Evolutionary conservation across 2,329 filamentous ascomycete genomes (phyloP), one percentile per base, ranked within the genome.

Genomic region (Trichoderma pleuroti): DNA sequence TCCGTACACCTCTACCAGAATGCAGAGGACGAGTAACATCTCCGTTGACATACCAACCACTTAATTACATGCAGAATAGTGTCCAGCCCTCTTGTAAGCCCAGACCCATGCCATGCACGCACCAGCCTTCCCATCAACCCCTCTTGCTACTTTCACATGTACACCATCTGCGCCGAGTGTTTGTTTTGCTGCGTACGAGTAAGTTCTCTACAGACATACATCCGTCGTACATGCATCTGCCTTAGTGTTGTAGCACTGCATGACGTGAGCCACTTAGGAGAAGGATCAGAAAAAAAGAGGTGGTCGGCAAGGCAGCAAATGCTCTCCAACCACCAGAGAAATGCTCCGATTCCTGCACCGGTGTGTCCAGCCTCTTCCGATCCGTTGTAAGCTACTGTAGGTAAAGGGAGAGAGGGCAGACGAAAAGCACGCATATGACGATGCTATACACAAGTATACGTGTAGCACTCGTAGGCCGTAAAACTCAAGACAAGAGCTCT

Each of bases 41-140:
- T n/a, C 63, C 59, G 30, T 62, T 21, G n/a, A n/a, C 59, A 26
- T 42, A 46, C 62, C 54, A 28, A 28, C 39, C 56, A 60, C 39
- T 68, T 68, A 61, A 68, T 68, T 34, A 42, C 66, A 24, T 68
- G 66, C 66, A 68, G 59, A 61, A 61, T 30, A 26, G n/a, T n/a
- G n/a, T 36, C 56, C 54, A 60, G 34, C 28, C 66, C 66, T 68
- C 56, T 16, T 61, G 39, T 61, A 68, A 68, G 66, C 66, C 56
- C 36, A 68, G 54, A 26, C 64, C 54, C 61, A 49, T 65, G 42
- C 54, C 61, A 49, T 65, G 42, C 62, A 36, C 14, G 34, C 26
- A 14, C 63, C 63, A 57, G 32, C 54, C 52, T 42, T 39, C 14
- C 62, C 28, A n/a, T 26, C 65, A 59, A 49, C 66, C 39, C 66